A percentile compares a stretch with the other conserved stretches of the same genome.
Conservation (phyloP, 1,139 yeast genomes). For the Scheffersomyces stambukii region DNA sequence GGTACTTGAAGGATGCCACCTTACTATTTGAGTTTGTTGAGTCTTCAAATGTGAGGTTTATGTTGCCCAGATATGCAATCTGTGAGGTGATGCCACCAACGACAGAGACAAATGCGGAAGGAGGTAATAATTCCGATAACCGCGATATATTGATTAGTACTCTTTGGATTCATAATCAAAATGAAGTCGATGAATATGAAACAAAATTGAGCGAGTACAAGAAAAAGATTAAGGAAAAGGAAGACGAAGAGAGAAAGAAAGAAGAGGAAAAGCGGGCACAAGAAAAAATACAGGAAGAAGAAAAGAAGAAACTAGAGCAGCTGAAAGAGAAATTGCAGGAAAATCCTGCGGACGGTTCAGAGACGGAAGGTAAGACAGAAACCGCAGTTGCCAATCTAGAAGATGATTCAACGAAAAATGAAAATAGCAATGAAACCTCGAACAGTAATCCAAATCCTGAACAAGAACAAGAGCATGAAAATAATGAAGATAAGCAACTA, state of each 20-base stretch:
- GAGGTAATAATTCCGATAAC: slow-evolving; percentile 25
- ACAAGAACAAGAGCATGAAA: slow-evolving; percentile 4
- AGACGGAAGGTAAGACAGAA: no score
- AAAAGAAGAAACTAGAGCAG: slow-evolving; percentile 30
- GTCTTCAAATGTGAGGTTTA: slow-evolving; percentile 68
- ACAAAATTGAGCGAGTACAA: slow-evolving; percentile 28
- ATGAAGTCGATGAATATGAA: slow-evolving; percentile 48
- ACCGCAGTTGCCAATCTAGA: no score
- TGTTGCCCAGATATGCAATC: slow-evolving; percentile 71
- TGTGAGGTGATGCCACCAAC: slow-evolving; percentile 51
- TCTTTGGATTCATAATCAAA: slow-evolving; percentile 53
- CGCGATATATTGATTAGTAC: slow-evolving; percentile 62
- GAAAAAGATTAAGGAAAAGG: slow-evolving; percentile 18
- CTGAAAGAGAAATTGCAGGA: slow-evolving; percentile 43
- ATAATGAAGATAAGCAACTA: slow-evolving; percentile 7
- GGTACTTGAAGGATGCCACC: slow-evolving; percentile 64
- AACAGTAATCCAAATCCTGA: no score
- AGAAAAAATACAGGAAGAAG: slow-evolving; percentile 10
- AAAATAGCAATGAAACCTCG: no score
- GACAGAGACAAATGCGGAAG: slow-evolving; percentile 16
- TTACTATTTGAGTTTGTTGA: slow-evolving; percentile 83
- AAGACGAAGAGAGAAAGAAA: slow-evolving; percentile 22
- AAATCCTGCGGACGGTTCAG: slow-evolving; percentile 4
- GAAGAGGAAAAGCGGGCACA: slow-evolving; percentile 16
- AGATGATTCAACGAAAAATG: no score